Evolutionary conservation across 768 basidiomycete genomes (phyloP).

Genomic region (Stropharia rugosoannulata): DNA sequence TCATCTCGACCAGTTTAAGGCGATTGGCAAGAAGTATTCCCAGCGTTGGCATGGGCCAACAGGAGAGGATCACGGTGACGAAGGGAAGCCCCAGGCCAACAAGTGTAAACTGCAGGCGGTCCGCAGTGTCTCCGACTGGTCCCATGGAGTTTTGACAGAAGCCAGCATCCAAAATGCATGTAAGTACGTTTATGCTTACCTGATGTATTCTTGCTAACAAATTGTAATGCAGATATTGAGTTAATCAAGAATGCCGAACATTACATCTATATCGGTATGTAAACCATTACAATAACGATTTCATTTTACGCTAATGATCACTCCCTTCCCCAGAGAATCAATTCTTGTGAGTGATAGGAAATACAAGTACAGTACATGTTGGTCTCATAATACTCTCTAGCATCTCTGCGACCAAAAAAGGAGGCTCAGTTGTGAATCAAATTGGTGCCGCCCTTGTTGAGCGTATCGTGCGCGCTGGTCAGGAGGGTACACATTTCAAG

Average conservation of each 20-base stretch:
- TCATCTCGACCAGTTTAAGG: conserved; percentile 59
- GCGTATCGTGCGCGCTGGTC: conserved; percentile 81
- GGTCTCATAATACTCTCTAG: conserved; percentile 34
- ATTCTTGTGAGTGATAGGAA: conserved; percentile 65
- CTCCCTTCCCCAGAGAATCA: conserved; percentile 60
- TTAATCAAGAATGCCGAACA: conserved; percentile 84
- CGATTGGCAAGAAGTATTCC: conserved; percentile 56
- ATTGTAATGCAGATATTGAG: conserved; percentile 47
- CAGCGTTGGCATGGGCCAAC: conserved; percentile 57
- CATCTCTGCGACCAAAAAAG: conserved; percentile 68
- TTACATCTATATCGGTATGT: conserved; percentile 88
- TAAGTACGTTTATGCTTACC: conserved; percentile 36
- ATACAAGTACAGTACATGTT: not conserved
- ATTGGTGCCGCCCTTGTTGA: conserved; percentile 84
- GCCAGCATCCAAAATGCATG: conserved; percentile 93
- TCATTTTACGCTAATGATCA: conserved; percentile 11
- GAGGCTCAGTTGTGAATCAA: conserved; percentile 73
- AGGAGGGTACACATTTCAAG: conserved; percentile 73
- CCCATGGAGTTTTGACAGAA: conserved; percentile 87
- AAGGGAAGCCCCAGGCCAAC: conserved; percentile 25
- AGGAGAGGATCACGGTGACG: conserved; percentile 20
- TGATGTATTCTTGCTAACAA: not conserved
- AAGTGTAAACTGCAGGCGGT: conserved; percentile 77
- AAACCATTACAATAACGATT: not conserved
- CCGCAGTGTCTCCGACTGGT: conserved; percentile 91